A percentile compares a stretch with the other conserved stretches of the same genome.
phyloP scores from a whole-genome alignment of 2,329 filamentous ascomycete genomes.

The Cephalotrichum gorgonifer region DNA sequence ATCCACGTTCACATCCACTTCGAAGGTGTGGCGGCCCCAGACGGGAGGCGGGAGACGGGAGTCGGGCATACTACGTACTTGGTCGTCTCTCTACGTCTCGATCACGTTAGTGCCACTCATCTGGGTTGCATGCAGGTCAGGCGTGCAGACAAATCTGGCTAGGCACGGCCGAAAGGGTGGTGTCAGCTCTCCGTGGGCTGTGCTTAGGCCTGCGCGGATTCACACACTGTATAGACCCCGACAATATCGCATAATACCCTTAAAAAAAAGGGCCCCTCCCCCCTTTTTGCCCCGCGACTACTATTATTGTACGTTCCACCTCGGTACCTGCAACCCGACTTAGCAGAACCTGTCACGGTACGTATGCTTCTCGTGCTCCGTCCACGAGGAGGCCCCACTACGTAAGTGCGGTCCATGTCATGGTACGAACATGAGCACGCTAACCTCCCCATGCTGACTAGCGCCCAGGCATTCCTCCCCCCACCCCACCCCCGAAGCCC shows the following conservation, averaged over 20 bases:
- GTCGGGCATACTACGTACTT: too few relatives aligned
- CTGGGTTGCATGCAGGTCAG: background rate
- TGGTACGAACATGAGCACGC: background rate
- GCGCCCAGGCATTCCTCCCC: too few relatives aligned
- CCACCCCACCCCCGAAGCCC: background rate
- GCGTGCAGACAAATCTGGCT: background rate
- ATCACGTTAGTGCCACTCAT: background rate
- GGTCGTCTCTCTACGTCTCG: too few relatives aligned
- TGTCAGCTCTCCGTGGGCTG: background rate
- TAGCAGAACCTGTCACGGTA: background rate
- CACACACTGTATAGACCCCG: conserved; percentile 4
- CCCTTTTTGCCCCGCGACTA: background rate
- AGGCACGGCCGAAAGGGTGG: too few relatives aligned
- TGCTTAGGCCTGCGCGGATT: too few relatives aligned
- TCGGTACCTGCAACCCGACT: background rate
- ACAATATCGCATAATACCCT: conserved; percentile 5
- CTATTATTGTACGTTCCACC: background rate
- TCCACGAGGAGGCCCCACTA: background rate
- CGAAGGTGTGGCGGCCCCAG: too few relatives aligned
- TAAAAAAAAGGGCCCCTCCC: too few relatives aligned
- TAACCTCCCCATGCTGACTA: background rate
- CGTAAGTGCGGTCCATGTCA: too few relatives aligned
- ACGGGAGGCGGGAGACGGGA: too few relatives aligned
- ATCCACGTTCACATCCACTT: too few relatives aligned
- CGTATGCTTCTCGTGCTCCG: background rate